phyloP scores from a whole-genome alignment of 179 eudicot genomes.

The Beta corolliflora region DNA sequence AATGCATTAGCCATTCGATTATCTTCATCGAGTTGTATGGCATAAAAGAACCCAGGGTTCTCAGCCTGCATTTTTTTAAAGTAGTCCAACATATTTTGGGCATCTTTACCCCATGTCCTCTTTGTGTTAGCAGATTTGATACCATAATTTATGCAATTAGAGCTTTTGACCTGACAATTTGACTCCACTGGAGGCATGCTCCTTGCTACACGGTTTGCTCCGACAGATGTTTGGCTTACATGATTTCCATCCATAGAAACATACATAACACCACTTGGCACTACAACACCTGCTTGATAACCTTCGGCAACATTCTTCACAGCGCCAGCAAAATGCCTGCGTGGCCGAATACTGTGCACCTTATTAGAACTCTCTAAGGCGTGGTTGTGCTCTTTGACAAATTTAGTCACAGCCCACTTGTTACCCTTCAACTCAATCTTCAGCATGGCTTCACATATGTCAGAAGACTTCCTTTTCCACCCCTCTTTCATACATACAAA shows the following conservation, averaged over 20 bases:
- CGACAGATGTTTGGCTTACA: slow-evolving; percentile 44
- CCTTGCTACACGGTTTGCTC: slow-evolving; percentile 42
- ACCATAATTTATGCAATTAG: slow-evolving; percentile 36
- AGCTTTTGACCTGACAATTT: slow-evolving; percentile 42
- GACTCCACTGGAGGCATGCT: slow-evolving; percentile 44
- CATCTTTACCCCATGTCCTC: slow-evolving; percentile 75
- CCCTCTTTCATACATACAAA: slow-evolving; percentile 39
- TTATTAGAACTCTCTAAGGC: slow-evolving; percentile 40
- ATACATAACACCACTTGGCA: slow-evolving; percentile 63
- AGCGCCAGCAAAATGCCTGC: slow-evolving; percentile 57
- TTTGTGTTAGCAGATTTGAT: slow-evolving; percentile 41
- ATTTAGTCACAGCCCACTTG: slow-evolving; percentile 70
- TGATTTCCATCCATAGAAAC: slow-evolving; percentile 48
- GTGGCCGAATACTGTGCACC: slow-evolving; percentile 54
- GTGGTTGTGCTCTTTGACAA: slow-evolving; percentile 79
- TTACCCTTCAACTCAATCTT: slow-evolving; percentile 58
- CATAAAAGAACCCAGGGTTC: slow-evolving; percentile 91
- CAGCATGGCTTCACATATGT: slow-evolving; percentile 66
- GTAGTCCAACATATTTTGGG: slow-evolving; percentile 84
- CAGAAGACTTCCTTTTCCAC: slow-evolving; percentile 42
- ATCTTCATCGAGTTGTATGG: slow-evolving; percentile 84
- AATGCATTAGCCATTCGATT: slow-evolving; percentile 78
- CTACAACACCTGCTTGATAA: slow-evolving; percentile 41
- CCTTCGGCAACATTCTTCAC: slow-evolving; percentile 40
- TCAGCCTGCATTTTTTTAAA: slow-evolving; percentile 89